These are phyloP conservation scores for Mortierella sp. DNA, from an alignment of 371 early-diverging fungal species.

Conservation along the genomic window DNA sequence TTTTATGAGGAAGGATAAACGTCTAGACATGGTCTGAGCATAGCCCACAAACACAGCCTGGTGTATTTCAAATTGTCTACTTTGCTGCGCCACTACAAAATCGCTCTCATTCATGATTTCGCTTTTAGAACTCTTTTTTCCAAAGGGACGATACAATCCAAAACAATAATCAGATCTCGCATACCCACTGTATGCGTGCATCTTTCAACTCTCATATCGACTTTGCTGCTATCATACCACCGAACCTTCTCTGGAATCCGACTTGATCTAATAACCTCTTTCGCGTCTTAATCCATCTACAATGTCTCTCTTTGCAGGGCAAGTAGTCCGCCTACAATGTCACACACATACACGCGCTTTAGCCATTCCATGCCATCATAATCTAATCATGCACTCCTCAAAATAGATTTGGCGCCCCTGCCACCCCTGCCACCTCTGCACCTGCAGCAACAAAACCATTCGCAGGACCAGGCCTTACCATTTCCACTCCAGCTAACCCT, in stretches of 20 bases:
- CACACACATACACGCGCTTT: background rate
- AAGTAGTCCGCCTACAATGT: constrained; percentile 6
- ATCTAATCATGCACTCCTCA: background rate
- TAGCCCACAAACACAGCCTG: too few relatives aligned
- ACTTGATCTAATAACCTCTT: background rate
- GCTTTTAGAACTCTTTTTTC: background rate
- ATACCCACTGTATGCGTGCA: too few relatives aligned
- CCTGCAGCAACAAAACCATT: constrained; percentile 10
- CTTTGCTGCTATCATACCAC: too few relatives aligned
- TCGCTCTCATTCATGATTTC: background rate
- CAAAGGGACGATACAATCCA: too few relatives aligned
- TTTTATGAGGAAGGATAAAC: too few relatives aligned
- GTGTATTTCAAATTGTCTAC: background rate
- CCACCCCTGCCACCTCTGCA: constrained; percentile 12
- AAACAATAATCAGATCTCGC: too few relatives aligned
- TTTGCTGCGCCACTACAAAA: constrained; percentile 1
- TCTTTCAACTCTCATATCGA: too few relatives aligned
- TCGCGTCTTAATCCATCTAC: too few relatives aligned
- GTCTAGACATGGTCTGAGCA: too few relatives aligned
- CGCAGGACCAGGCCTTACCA: constrained; percentile 1
- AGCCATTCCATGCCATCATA: background rate
- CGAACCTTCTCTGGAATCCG: too few relatives aligned
- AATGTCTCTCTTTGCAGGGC: constrained; percentile 37
- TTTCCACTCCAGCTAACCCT: constrained; percentile 6
- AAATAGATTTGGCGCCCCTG: background rate